Base-by-base conservation (phyloP, 2,329 filamentous ascomycete species). In the Hirsutella minnesotensis region DNA sequence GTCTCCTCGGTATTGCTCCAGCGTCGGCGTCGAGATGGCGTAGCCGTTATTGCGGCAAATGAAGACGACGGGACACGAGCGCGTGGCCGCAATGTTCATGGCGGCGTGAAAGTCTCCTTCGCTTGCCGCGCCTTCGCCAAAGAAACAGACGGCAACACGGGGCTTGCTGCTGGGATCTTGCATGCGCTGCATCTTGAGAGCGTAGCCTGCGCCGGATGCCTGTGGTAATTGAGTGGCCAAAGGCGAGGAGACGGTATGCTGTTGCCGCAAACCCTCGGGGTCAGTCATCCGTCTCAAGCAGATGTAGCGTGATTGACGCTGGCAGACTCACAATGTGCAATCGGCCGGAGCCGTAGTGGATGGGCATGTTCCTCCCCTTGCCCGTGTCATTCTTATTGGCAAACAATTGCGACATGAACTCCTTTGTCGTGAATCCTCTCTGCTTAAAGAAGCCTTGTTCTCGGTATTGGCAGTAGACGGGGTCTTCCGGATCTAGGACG, bases 331-430 rank as follows among this genome's bases (percentile, higher is more conserved):
- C 84, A 56, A 95, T 88, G 53, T 95, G 87, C 44, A 94, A 69
- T 49, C 86, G 80, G 44, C 73, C 77, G 60, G 83, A 88, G 38
- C 89, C 89, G 56, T 96, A 98, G 64, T 98, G 92, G 13, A 96
- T 86, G 1, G 92, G 92, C 92, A 98, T 98, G 56, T 95, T 96
- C 48, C 90, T 79, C 2, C 89, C 92, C 46, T 73, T 75, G 1
- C 90, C 89, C 1, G 72, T 63, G 53, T 98, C 92, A 49, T 86
- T 77, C 43, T 69, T 75, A 57, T 95, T 96, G 18, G 89, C 80
- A 65, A 96, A 95, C 9, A 98, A 67, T 61, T 98, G 92, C 53
- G 79, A 83, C 92, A 98, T 96, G 57, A 96, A 96, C 46, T 96
- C 80, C 39, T 81, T 79, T 38, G 94, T 71, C 0, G 79, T 85